Percentiles rank a stretch among this genome's conserved stretches.
Evolutionary conservation across 2,329 filamentous ascomycete genomes (phyloP).

Genomic region (Elsinoe fawcettii): DNA sequence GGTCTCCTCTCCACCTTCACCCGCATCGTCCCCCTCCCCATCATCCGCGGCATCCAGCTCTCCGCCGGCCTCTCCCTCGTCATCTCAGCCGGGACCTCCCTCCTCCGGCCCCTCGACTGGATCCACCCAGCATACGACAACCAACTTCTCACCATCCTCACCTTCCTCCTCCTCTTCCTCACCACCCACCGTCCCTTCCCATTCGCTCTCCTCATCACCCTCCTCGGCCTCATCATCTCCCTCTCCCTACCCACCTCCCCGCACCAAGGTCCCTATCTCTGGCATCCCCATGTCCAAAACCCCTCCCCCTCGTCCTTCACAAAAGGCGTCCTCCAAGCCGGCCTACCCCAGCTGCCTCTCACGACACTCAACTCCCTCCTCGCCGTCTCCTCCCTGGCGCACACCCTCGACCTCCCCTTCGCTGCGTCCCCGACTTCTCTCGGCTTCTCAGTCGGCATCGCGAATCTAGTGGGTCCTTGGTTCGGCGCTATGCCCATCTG

Average conservation of each 20-base stretch:
- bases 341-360: conserved; percentile 78
- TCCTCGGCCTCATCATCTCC: conserved; percentile 57
- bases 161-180: conserved; percentile 62
- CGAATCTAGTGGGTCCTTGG: conserved; percentile 83
- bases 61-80: conserved; percentile 80
- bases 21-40: conserved; percentile 68
- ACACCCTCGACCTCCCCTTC: conserved; percentile 54
- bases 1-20: conserved; percentile 70
- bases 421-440: conserved; percentile 67
- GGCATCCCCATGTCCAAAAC: conserved; percentile 49
- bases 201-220: conserved; percentile 31
- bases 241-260: conserved; percentile 31
- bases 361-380: conserved; percentile 90
- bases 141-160: conserved; percentile 64
- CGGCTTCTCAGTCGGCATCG: conserved; percentile 70
- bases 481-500: conserved; percentile 94
- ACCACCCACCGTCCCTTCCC: conserved; percentile 63
- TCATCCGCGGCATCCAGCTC: conserved; percentile 91
- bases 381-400: conserved; percentile 71
- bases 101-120: conserved; percentile 65
- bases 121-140: conserved; percentile 63
- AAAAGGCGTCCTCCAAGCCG: conserved; percentile 55
- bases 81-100: conserved; percentile 62
- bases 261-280: conserved; percentile 38
- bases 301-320: conserved; percentile 42